Percentiles rank a stretch among this genome's conserved stretches.
Conservation (phyloP, 129 eudicot species). For the Flaveria ramosissima region DNA sequence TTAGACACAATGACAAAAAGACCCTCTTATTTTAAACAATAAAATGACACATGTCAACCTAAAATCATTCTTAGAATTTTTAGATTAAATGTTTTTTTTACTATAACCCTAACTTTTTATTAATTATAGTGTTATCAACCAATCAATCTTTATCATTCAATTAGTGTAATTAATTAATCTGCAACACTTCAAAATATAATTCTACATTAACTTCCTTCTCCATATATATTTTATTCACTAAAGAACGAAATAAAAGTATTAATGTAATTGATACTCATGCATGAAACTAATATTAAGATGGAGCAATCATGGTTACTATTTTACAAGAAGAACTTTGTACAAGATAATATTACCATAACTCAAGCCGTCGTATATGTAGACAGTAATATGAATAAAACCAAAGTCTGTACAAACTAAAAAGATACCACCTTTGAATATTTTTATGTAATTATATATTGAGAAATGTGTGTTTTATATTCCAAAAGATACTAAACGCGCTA, state of each 20-base stretch:
- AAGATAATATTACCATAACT: neutral
- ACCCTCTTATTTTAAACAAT: too few relatives aligned
- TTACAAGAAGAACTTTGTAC: neutral
- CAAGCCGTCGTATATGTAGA: neutral
- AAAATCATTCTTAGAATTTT: too few relatives aligned
- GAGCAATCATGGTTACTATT: neutral
- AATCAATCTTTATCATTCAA: too few relatives aligned
- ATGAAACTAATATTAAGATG: neutral
- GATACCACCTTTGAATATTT: neutral
- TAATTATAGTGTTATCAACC: too few relatives aligned
- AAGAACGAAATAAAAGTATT: too few relatives aligned
- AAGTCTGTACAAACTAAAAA: neutral
- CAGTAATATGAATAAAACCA: neutral
- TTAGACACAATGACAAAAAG: too few relatives aligned
- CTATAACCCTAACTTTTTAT: too few relatives aligned
- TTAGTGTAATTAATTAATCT: neutral
- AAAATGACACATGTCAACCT: too few relatives aligned
- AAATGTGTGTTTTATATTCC: conserved; percentile 24
- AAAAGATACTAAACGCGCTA: conserved; percentile 36
- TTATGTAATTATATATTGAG: neutral
- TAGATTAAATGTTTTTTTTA: too few relatives aligned
- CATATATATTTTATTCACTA: too few relatives aligned
- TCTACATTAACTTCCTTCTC: neutral
- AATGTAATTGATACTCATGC: neutral
- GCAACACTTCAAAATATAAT: too few relatives aligned